These are phyloP conservation scores for Naumovozyma dairenensis DNA, from an alignment of 805 yeast genomes.

Conservation along the genomic window DNA sequence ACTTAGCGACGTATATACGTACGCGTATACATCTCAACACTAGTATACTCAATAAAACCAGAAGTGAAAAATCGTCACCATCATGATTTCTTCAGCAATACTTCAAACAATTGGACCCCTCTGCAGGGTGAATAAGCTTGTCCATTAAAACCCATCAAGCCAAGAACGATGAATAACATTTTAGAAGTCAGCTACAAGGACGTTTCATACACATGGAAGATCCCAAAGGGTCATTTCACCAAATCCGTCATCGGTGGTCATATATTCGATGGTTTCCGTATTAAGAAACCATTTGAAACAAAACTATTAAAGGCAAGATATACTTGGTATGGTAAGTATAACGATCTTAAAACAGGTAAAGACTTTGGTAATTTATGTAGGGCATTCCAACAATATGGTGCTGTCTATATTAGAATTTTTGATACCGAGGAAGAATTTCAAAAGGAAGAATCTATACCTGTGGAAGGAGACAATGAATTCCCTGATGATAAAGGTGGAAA, in stretches of 20 bases:
- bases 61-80: too few species aligned
- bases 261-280: neutral
- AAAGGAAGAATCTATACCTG: too few species aligned
- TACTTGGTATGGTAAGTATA: neutral
- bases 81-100: too few species aligned
- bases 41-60: too few species aligned
- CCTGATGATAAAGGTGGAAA: neutral
- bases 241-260: neutral
- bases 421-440: neutral
- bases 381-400: neutral
- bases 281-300: neutral
- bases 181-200: neutral
- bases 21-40: too few species aligned
- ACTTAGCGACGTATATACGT: too few species aligned
- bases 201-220: neutral
- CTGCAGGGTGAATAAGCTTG: too few species aligned
- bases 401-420: neutral
- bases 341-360: neutral
- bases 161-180: too few species aligned
- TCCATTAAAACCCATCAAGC: too few species aligned
- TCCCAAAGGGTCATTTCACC: neutral
- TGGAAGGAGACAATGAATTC: neutral
- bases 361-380: neutral
- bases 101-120: too few species aligned
- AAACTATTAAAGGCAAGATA: neutral